Evolutionary conservation across 2,329 filamentous ascomycete species (phyloP).

Genomic region (Aspergillus texensis): DNA sequence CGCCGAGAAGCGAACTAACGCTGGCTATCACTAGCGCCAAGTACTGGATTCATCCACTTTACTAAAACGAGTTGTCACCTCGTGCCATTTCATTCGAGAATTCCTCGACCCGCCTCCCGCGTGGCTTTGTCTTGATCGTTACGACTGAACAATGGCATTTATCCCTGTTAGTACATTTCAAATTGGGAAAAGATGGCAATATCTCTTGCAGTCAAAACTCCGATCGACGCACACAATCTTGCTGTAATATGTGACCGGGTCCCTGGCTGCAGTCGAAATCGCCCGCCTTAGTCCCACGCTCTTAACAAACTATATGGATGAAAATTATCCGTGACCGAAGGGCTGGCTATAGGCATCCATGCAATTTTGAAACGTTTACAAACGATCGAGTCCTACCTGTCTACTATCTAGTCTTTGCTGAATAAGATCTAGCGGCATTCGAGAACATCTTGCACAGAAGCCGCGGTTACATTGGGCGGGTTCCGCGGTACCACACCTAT

Average conservation of each 20-base stretch:
- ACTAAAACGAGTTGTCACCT: slow-evolving; percentile 13
- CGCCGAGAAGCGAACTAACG: slow-evolving; percentile 15
- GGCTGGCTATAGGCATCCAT: too few species aligned
- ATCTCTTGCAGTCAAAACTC: neutral
- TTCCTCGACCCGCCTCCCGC: slow-evolving; percentile 4
- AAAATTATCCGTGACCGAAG: neutral
- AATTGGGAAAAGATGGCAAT: neutral
- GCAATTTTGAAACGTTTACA: too few species aligned
- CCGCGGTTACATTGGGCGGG: neutral
- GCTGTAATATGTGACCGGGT: neutral
- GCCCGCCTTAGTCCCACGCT: neutral
- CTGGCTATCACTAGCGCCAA: slow-evolving; percentile 14
- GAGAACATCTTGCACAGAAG: neutral
- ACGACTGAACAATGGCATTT: slow-evolving; percentile 1
- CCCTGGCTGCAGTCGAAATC: neutral
- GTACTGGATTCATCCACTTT: slow-evolving; percentile 8
- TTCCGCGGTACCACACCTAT: neutral
- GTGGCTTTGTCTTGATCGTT: neutral
- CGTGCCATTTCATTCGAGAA: slow-evolving; percentile 14
- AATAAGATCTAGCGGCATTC: neutral
- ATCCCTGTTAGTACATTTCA: neutral
- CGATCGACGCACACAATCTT: neutral
- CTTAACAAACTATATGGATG: neutral
- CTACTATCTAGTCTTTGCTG: neutral
- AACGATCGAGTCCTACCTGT: too few species aligned